Conservation (phyloP, 192 early-diverging fungal species). For the Thoreauomyces humboldtii region DNA sequence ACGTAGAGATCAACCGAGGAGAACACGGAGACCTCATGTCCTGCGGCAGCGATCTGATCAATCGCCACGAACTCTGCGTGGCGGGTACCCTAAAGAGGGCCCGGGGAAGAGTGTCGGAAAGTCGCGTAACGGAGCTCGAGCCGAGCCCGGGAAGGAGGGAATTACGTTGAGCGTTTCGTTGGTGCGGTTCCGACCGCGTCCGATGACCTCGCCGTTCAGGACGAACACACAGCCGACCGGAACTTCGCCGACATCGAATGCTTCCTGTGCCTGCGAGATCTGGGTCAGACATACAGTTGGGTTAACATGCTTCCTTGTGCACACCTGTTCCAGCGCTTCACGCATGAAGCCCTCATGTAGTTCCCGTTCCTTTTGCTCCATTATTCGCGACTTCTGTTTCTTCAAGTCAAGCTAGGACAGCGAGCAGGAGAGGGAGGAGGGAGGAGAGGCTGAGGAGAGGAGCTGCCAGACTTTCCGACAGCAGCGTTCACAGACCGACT, state of each 20-base stretch:
- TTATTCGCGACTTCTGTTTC: too few relatives aligned
- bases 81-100: conserved; percentile 75
- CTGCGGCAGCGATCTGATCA: conserved; percentile 62
- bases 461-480: too few relatives aligned
- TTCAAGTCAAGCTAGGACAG: too few relatives aligned
- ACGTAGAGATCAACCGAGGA: conserved; percentile 78
- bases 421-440: too few relatives aligned
- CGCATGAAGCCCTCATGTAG: conserved; percentile 11
- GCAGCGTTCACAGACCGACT: too few relatives aligned
- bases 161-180: conserved; percentile 85
- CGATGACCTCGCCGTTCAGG: conserved; percentile 60
- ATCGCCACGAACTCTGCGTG: conserved; percentile 96
- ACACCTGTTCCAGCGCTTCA: conserved; percentile 15
- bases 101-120: too few relatives aligned
- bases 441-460: too few relatives aligned
- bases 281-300: not conserved
- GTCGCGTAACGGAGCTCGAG: not conserved
- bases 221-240: conserved; percentile 98
- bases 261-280: conserved; percentile 68
- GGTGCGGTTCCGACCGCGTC: conserved; percentile 81
- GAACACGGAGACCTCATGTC: conserved; percentile 40
- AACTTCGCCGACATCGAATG: conserved; percentile 78
- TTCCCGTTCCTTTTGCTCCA: too few relatives aligned
- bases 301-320: too few relatives aligned
- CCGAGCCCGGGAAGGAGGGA: too few relatives aligned